A percentile compares a stretch with the other conserved stretches of the same genome.
Conservation (phyloP, 805 yeast species). For the Candida broadrunensis region DNA sequence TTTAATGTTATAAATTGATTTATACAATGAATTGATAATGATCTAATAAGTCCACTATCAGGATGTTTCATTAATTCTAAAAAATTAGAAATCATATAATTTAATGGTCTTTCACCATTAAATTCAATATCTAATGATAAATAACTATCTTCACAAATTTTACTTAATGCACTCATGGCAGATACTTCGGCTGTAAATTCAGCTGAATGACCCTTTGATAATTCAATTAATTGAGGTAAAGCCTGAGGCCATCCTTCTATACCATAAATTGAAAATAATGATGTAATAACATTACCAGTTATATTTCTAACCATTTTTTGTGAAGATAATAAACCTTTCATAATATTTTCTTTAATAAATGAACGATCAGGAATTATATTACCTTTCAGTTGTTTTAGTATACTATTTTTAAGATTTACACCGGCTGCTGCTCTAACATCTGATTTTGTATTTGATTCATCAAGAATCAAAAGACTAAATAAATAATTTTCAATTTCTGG, state of each 20-base stretch:
- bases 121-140: conserved; percentile 61
- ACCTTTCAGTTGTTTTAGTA: conserved; percentile 26
- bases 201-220: conserved; percentile 40
- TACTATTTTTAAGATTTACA: conserved; percentile 71
- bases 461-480: conserved; percentile 61
- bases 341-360: conserved; percentile 43
- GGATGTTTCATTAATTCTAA: conserved; percentile 43
- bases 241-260: conserved; percentile 70
- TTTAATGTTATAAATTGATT: conserved; percentile 72
- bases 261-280: conserved; percentile 70
- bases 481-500: conserved; percentile 83
- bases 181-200: conserved; percentile 53
- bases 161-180: conserved; percentile 75
- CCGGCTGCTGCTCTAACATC: conserved; percentile 88
- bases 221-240: conserved; percentile 62
- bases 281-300: conserved; percentile 86
- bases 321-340: conserved; percentile 52
- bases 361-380: conserved; percentile 17
- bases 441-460: conserved; percentile 38
- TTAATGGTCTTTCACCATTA: conserved; percentile 65
- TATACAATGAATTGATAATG: conserved; percentile 66
- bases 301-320: conserved; percentile 74
- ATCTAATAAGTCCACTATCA: conserved; percentile 49
- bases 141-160: conserved; percentile 88
- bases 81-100: conserved; percentile 63